phyloP scores from a whole-genome alignment of 371 early-diverging fungal genomes.

The Mycotypha africana region DNA sequence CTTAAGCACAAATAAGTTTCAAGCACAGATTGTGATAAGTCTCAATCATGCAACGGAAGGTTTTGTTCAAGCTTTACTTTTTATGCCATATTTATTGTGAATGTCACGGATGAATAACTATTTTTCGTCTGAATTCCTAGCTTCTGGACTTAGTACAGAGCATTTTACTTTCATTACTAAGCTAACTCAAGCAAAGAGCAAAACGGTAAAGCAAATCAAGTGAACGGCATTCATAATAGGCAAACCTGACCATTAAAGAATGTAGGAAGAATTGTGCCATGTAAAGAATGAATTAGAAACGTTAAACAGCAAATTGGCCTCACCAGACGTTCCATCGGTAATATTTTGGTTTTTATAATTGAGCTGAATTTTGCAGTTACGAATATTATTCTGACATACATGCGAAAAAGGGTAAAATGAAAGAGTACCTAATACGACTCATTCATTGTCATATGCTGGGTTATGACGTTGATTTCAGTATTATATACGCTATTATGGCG shows the following conservation, averaged over 20 bases:
- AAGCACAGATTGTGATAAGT: no score
- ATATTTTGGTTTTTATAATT: no score
- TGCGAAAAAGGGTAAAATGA: conserved; percentile 29
- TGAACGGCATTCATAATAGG: background rate
- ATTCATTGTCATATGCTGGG: conserved; percentile 52
- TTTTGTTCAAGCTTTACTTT: no score
- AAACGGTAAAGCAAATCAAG: conserved; percentile 23
- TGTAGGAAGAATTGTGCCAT: conserved; percentile 33
- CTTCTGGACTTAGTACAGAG: conserved; percentile 29
- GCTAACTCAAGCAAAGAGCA: conserved; percentile 28
- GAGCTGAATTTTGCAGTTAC: no score
- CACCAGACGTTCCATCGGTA: conserved; percentile 38
- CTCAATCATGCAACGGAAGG: no score
- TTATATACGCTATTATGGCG: conserved; percentile 50
- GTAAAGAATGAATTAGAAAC: conserved; percentile 20
- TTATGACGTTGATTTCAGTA: conserved; percentile 43
- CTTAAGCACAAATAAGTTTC: no score
- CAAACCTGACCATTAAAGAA: background rate
- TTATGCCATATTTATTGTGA: no score
- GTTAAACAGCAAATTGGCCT: conserved; percentile 23
- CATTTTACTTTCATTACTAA: conserved; percentile 27
- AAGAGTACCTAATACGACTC: conserved; percentile 38
- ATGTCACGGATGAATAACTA: conserved; percentile 17
- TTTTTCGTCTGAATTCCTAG: conserved; percentile 34
- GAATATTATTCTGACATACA: no score